A percentile compares a stretch with the other conserved stretches of the same genome.
Evolutionary conservation across 495 filamentous ascomycete species (phyloP).

Genomic region (Neurospora sp.): DNA sequence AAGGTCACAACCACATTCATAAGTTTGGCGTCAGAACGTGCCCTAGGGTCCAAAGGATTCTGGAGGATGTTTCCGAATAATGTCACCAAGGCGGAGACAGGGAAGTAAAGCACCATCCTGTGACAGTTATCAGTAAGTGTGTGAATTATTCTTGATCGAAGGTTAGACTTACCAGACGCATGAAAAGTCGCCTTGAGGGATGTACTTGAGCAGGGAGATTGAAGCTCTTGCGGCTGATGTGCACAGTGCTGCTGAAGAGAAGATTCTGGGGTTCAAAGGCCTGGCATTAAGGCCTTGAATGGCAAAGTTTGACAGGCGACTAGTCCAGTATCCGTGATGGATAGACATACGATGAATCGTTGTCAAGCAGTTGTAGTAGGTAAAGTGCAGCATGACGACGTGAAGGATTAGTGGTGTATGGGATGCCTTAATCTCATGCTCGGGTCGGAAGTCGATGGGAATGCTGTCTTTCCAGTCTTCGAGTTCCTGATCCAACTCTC

Average conservation of each 20-base stretch:
- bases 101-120: constrained; percentile 95
- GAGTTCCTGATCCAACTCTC: constrained; percentile 84
- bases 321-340: constrained; percentile 98
- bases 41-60: constrained; percentile 83
- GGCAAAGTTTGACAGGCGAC: constrained; percentile 85
- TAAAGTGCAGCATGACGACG: constrained; percentile 85
- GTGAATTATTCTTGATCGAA: not conserved
- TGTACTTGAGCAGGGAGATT: constrained; percentile 89
- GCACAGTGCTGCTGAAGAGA: constrained; percentile 85
- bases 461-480: constrained; percentile 96
- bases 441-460: constrained; percentile 85
- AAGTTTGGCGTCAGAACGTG: constrained; percentile 76
- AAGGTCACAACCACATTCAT: constrained; percentile 93
- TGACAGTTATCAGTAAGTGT: constrained; percentile 13
- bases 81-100: constrained; percentile 89
- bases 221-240: constrained; percentile 87
- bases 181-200: constrained; percentile 86
- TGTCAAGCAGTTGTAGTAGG: constrained; percentile 95
- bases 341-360: constrained; percentile 98
- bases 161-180: constrained; percentile 75
- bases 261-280: constrained; percentile 87
- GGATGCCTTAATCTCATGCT: constrained; percentile 84
- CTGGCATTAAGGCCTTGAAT: constrained; percentile 85
- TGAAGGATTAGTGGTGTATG: constrained; percentile 88
- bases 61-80: constrained; percentile 96